A percentile compares a stretch with the other conserved stretches of the same genome.
These are phyloP conservation scores for Zancudomyces culisetae DNA, from an alignment of 371 early-diverging fungal species.

Conservation along the genomic window DNA sequence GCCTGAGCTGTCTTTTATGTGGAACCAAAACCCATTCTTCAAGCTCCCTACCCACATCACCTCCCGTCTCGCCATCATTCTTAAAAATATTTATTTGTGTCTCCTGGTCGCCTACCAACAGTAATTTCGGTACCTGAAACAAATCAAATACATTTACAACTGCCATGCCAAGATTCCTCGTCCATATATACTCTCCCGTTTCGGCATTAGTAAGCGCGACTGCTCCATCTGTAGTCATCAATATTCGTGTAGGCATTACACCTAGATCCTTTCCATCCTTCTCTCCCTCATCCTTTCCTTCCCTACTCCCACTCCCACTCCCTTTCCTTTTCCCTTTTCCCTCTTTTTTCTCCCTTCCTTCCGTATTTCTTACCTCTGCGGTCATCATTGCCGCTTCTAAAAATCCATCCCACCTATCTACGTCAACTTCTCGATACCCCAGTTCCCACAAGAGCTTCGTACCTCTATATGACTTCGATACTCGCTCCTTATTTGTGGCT, in stretches of 20 bases:
- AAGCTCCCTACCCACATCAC: neutral
- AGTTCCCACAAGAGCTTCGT: neutral
- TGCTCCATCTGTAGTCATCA: slow-evolving; percentile 24
- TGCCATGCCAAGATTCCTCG: slow-evolving; percentile 19
- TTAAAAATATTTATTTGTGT: neutral
- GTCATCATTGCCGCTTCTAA: neutral
- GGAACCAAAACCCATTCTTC: slow-evolving; percentile 10
- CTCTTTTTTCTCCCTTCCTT: no score
- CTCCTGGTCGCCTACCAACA: neutral
- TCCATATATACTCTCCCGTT: slow-evolving; percentile 18
- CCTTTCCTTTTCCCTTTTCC: no score
- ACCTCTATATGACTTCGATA: neutral
- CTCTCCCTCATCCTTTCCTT: neutral
- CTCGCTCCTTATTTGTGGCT: neutral
- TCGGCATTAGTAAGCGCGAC: slow-evolving; percentile 16
- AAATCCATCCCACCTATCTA: slow-evolving; percentile 16
- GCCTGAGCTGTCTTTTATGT: slow-evolving; percentile 12
- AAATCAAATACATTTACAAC: slow-evolving; percentile 22
- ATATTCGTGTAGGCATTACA: slow-evolving; percentile 15
- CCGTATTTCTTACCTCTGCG: neutral
- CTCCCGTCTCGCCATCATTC: neutral
- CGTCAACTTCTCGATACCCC: slow-evolving; percentile 27
- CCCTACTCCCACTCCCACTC: no score
- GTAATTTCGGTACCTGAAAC: slow-evolving; percentile 9
- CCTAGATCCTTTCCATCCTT: slow-evolving; percentile 1